A percentile compares a stretch with the other conserved stretches of the same genome.
Conservation (phyloP, 805 yeast genomes). For the Candida parachauliodes region DNA sequence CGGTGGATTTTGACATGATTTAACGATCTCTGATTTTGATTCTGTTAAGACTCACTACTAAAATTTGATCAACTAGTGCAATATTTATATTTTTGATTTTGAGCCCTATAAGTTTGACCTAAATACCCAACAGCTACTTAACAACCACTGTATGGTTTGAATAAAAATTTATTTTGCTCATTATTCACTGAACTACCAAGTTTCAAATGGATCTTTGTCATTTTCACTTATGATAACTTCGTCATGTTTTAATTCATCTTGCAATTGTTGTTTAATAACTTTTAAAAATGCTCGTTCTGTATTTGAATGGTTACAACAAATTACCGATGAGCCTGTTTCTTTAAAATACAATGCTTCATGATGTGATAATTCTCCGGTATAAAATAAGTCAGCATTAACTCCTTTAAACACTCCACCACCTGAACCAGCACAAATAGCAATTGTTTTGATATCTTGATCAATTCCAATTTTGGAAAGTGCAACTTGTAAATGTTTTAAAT, state of each 20-base stretch:
- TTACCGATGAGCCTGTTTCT: slow-evolving; percentile 68
- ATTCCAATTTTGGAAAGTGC: slow-evolving; percentile 35
- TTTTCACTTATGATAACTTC: slow-evolving; percentile 47
- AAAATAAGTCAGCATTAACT: slow-evolving; percentile 61
- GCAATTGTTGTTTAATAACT: slow-evolving; percentile 49
- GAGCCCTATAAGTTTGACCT: too few species aligned
- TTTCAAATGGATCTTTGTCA: slow-evolving; percentile 62
- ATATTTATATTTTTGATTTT: too few species aligned
- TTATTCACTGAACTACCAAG: slow-evolving; percentile 15
- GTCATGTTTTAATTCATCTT: slow-evolving; percentile 35
- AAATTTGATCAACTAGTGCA: too few species aligned
- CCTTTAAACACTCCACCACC: slow-evolving; percentile 76
- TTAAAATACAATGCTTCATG: slow-evolving; percentile 76
- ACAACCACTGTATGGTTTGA: too few species aligned
- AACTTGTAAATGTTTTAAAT: slow-evolving; percentile 58
- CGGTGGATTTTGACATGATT: too few species aligned
- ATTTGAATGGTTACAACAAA: slow-evolving; percentile 85
- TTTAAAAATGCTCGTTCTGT: slow-evolving; percentile 84
- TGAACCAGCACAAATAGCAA: slow-evolving; percentile 95
- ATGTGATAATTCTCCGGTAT: slow-evolving; percentile 93
- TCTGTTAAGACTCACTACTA: too few species aligned
- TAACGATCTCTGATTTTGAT: too few species aligned
- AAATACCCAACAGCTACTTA: too few species aligned
- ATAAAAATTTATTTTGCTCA: too few species aligned
- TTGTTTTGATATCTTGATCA: slow-evolving; percentile 39